A percentile compares a stretch with the other conserved stretches of the same genome.
phyloP scores from a whole-genome alignment of 768 basidiomycete species.

The Xanthoconium purpureum region DNA sequence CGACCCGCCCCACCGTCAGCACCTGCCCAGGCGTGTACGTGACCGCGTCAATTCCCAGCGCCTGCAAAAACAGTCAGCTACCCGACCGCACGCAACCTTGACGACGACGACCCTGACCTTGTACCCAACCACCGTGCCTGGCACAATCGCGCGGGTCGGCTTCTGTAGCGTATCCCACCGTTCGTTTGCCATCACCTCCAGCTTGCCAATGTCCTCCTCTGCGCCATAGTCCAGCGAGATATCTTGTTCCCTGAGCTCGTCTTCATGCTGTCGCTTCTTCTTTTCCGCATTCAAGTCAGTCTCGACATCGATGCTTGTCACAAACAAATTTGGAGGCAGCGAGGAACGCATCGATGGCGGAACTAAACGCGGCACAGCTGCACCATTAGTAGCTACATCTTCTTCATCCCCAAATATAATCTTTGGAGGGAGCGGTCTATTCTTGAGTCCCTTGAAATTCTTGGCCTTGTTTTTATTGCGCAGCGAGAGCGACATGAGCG shows the following conservation, averaged over 20 bases:
- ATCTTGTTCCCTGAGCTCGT: neutral
- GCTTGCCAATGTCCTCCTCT: neutral
- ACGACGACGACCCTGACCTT: slow-evolving; percentile 38
- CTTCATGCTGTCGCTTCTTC: slow-evolving; percentile 28
- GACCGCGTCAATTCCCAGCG: slow-evolving; percentile 53
- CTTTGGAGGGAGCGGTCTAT: slow-evolving; percentile 42
- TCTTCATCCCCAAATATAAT: slow-evolving; percentile 47
- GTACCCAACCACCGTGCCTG: slow-evolving; percentile 43
- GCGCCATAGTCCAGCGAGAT: slow-evolving; percentile 12
- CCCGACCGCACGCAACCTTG: neutral
- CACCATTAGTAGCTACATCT: neutral
- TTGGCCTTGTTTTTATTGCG: slow-evolving; percentile 76
- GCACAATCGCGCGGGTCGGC: slow-evolving; percentile 22
- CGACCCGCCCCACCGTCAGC: slow-evolving; percentile 44
- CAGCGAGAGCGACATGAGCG: slow-evolving; percentile 46
- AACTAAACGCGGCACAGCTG: slow-evolving; percentile 37
- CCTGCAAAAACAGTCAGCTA: slow-evolving; percentile 33
- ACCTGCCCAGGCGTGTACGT: slow-evolving; percentile 61
- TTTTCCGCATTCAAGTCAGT: slow-evolving; percentile 35
- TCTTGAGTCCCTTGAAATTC: slow-evolving; percentile 56
- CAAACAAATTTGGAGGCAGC: slow-evolving; percentile 62
- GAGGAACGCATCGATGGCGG: slow-evolving; percentile 62
- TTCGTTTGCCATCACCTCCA: slow-evolving; percentile 13
- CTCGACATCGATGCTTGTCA: slow-evolving; percentile 72
- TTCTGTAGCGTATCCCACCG: slow-evolving; percentile 20